These are phyloP conservation scores for Rhodotorula toruloides DNA, from an alignment of 768 basidiomycete genomes.

Conservation along the genomic window DNA sequence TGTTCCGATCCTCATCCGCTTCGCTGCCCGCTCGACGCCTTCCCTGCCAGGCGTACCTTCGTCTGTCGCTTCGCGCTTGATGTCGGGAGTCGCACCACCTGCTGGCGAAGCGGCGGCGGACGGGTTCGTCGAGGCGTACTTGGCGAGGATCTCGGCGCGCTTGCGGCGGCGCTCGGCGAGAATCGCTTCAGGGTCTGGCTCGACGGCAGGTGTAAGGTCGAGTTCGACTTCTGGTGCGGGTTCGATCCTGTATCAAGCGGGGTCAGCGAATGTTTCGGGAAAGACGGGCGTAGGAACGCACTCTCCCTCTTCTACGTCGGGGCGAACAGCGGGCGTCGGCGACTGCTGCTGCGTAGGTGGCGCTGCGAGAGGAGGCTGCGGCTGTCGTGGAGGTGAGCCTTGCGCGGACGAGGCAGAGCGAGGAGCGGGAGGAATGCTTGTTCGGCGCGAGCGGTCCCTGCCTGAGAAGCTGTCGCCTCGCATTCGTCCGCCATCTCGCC, in stretches of 20 bases:
- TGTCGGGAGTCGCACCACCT: neutral
- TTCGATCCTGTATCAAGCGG: neutral
- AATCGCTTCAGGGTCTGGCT: slow-evolving; percentile 51
- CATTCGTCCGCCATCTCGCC: neutral
- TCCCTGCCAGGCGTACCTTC: slow-evolving; percentile 15
- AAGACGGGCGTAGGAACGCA: slow-evolving; percentile 6
- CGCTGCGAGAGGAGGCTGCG: neutral
- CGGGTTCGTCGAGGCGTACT: slow-evolving; percentile 50
- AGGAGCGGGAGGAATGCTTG: neutral
- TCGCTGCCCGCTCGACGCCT: slow-evolving; percentile 22
- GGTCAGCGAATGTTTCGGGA: neutral
- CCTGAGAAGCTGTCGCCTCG: slow-evolving; percentile 2
- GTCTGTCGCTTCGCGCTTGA: neutral
- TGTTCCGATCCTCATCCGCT: slow-evolving; percentile 16
- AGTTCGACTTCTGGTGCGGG: slow-evolving; percentile 49
- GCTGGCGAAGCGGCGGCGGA: neutral
- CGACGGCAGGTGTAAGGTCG: slow-evolving; percentile 53
- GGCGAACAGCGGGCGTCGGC: neutral
- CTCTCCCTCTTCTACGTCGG: slow-evolving; percentile 26
- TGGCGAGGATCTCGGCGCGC: slow-evolving; percentile 73
- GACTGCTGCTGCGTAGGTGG: neutral
- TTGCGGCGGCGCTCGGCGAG: slow-evolving; percentile 64
- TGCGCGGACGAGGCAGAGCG: neutral
- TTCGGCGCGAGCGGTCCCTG: neutral
- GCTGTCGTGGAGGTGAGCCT: too few relatives aligned